Evolutionary conservation across 2,329 filamentous ascomycete genomes (phyloP), one percentile per base, ranked within the genome.

Genomic region (Onygenales sp.): DNA sequence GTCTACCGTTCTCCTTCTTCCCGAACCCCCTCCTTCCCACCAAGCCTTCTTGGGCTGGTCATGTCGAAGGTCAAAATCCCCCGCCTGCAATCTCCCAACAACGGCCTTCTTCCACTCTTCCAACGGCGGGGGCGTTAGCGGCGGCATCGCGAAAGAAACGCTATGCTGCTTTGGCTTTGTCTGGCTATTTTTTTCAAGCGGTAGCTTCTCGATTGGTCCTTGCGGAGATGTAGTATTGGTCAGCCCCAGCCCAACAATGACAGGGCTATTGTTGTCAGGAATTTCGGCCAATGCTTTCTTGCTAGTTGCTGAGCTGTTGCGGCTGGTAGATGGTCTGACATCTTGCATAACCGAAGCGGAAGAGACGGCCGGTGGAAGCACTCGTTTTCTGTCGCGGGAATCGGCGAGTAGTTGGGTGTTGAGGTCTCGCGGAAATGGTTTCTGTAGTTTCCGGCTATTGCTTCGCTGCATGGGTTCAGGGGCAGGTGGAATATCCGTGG

Each of bases 101-200:
- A 79, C 81, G 6, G 78, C 84, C 62, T 82, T 83, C 64, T 80
- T 84, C 86, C 86, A 90, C 64, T 91, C 87, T 14, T 68, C 68
- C 31, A 73, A 60, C 6, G 72, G 72, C 27, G 72, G 72, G 6
- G 72, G 69, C 6, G 70, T 74, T n/a, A 70, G 68, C 4, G 72
- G 70, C 17, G 73, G 73, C 42, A 75, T 67, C 55, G 74, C 67
- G 58, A 75, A 75, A 1, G 72, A 74, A 3, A 75, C 73, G 6
- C 69, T 71, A 31, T 70, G 66, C 51, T 66, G 63, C 53, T 70
- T 72, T 5, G 65, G 62, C 51, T 66, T 70, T 5, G 58, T 52
- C 40, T 63, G 62, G 3, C 61, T 47, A 56, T 37, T 62, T 52
- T 60, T 61, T 31, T 56, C 58, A 8, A 56, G 57, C 17, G n/a